These are phyloP conservation scores for Benincasa hispida DNA, from an alignment of 306 rosid species.

Conservation along the genomic window DNA sequence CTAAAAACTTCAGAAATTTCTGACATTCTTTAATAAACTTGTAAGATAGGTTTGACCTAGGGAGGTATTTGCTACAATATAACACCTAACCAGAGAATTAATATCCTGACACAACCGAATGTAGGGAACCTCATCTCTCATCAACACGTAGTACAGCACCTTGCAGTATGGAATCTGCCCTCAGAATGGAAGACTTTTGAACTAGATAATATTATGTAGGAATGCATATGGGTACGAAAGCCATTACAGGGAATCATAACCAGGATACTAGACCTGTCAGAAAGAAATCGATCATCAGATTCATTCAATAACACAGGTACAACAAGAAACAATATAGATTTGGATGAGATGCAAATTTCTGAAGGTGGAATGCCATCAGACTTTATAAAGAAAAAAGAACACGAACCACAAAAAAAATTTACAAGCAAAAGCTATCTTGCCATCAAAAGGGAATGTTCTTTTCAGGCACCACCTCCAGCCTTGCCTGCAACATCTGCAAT, in stretches of 20 bases:
- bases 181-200: background rate
- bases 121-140: background rate
- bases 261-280: slow-evolving; percentile 6
- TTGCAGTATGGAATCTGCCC: background rate
- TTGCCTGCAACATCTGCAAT: slow-evolving; percentile 48
- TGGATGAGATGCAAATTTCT: background rate
- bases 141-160: background rate
- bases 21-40: slow-evolving; percentile 9
- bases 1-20: background rate
- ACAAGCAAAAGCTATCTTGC: slow-evolving; percentile 17
- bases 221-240: slow-evolving; percentile 10
- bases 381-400: background rate
- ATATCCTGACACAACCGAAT: background rate
- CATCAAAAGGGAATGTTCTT: slow-evolving; percentile 12
- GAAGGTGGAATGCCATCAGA: background rate
- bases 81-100: background rate
- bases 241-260: slow-evolving; percentile 2
- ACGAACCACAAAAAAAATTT: slow-evolving; percentile 11
- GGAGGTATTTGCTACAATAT: slow-evolving; percentile 1
- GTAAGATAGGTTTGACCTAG: background rate
- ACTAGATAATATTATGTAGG: background rate
- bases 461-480: slow-evolving; percentile 59
- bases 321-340: background rate
- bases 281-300: background rate
- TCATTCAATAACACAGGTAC: background rate